These are phyloP conservation scores for Mentha longifolia DNA, from an alignment of 257 asterid genomes.

Conservation along the genomic window DNA sequence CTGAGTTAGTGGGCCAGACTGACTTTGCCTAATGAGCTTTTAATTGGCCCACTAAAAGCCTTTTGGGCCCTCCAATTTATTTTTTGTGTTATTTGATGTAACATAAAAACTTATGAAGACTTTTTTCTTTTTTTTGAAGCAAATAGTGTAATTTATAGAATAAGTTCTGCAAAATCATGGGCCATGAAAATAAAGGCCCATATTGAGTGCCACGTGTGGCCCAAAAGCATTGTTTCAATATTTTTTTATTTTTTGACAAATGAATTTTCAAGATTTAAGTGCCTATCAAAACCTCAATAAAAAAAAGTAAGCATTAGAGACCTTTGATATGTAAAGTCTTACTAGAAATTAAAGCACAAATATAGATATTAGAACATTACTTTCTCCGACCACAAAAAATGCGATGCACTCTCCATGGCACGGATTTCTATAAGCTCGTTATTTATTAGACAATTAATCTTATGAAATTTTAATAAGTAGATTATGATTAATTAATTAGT, in stretches of 20 bases:
- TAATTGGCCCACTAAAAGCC: slow-evolving; percentile 6
- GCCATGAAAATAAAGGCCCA: not conserved
- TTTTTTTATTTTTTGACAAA: too few species aligned
- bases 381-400: too few species aligned
- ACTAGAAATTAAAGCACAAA: too few species aligned
- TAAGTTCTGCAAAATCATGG: not conserved
- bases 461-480: too few species aligned
- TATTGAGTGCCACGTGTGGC: not conserved
- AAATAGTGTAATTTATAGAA: not conserved
- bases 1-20: slow-evolving; percentile 43
- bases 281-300: too few species aligned
- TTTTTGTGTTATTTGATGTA: not conserved
- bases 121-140: not conserved
- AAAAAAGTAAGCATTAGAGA: too few species aligned
- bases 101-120: not conserved
- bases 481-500: too few species aligned
- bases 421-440: too few species aligned
- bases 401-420: too few species aligned
- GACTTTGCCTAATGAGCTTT: slow-evolving; percentile 28
- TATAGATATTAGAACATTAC: too few species aligned
- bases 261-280: too few species aligned
- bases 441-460: too few species aligned
- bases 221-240: not conserved
- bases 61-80: slow-evolving; percentile 30
- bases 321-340: not conserved